These are phyloP conservation scores for Ceratocystis colombiana DNA, from an alignment of 2,329 filamentous ascomycete species.

Conservation along the genomic window DNA sequence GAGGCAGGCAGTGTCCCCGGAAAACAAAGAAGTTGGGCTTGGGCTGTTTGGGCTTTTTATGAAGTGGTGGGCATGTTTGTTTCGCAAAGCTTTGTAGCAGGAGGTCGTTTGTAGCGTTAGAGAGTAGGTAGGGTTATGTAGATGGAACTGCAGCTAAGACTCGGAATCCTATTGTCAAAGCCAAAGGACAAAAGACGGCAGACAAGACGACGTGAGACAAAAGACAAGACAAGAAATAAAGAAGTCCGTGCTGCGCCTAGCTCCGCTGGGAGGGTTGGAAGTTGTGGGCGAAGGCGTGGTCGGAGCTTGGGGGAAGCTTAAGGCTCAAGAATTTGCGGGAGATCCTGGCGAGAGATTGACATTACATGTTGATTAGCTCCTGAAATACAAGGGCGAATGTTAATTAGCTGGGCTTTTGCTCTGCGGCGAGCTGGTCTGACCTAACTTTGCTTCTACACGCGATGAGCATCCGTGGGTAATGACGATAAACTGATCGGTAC, in stretches of 20 bases:
- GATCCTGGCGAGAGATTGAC: too few species aligned
- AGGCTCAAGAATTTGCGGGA: too few species aligned
- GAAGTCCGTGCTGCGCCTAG: neutral
- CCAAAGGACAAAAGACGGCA: neutral
- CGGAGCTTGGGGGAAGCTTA: neutral
- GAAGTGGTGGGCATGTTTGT: too few species aligned
- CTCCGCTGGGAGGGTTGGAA: neutral
- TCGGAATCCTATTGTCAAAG: neutral
- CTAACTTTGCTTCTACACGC: too few species aligned
- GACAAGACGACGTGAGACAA: neutral
- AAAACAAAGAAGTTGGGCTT: neutral
- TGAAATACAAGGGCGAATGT: conserved; percentile 8
- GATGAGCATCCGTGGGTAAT: too few species aligned
- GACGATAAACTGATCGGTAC: too few species aligned
- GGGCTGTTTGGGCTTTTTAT: too few species aligned
- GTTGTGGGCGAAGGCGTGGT: neutral
- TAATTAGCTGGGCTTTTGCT: too few species aligned
- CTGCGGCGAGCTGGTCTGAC: too few species aligned
- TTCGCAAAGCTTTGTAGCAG: neutral
- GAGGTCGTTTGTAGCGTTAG: neutral
- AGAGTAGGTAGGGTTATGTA: neutral
- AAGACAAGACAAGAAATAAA: neutral
- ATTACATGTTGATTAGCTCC: neutral
- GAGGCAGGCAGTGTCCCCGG: neutral
- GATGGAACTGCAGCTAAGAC: neutral